phyloP scores from a whole-genome alignment of 352 stramenopile species.

The Elongisporangium anandrum region DNA sequence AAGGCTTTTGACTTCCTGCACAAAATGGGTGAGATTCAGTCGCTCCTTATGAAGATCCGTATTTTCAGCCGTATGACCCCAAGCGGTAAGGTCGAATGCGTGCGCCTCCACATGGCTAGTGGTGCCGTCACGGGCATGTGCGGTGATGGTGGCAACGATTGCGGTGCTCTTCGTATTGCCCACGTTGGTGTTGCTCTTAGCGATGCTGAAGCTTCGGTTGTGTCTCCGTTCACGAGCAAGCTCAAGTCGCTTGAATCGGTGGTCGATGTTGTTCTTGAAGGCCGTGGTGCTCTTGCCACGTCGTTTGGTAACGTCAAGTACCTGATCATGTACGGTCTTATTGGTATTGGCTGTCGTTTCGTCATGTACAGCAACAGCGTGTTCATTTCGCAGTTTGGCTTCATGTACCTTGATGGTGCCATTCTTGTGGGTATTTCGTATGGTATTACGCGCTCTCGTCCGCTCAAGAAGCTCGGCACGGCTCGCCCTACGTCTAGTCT shows the following conservation, averaged over 20 bases:
- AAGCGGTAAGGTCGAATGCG: slow-evolving; percentile 64
- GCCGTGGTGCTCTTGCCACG: slow-evolving; percentile 74
- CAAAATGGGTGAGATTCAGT: slow-evolving; percentile 53
- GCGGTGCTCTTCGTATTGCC: slow-evolving; percentile 85
- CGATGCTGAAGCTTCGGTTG: slow-evolving; percentile 83
- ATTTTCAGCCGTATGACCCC: slow-evolving; percentile 84
- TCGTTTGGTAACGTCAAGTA: slow-evolving; percentile 85
- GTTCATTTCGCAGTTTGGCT: slow-evolving; percentile 85
- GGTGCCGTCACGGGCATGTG: slow-evolving; percentile 80
- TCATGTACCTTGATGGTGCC: slow-evolving; percentile 78
- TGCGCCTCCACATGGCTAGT: slow-evolving; percentile 56
- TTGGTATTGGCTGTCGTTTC: slow-evolving; percentile 76
- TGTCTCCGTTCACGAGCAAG: slow-evolving; percentile 89
- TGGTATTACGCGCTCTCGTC: slow-evolving; percentile 62
- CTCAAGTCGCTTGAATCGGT: slow-evolving; percentile 71
- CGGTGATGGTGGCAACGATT: slow-evolving; percentile 89
- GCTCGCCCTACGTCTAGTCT: slow-evolving; percentile 80
- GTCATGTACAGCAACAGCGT: slow-evolving; percentile 86
- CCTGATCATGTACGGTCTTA: slow-evolving; percentile 86
- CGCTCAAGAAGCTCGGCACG: slow-evolving; percentile 49
- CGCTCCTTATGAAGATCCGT: slow-evolving; percentile 57
- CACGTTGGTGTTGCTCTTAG: slow-evolving; percentile 90
- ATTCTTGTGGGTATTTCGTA: slow-evolving; percentile 81
- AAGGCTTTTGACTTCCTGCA: slow-evolving; percentile 68
- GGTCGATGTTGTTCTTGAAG: slow-evolving; percentile 76